Evolutionary conservation across 2,329 filamentous ascomycete species (phyloP).

Genomic region (Allantophomopsis cytisporea): DNA sequence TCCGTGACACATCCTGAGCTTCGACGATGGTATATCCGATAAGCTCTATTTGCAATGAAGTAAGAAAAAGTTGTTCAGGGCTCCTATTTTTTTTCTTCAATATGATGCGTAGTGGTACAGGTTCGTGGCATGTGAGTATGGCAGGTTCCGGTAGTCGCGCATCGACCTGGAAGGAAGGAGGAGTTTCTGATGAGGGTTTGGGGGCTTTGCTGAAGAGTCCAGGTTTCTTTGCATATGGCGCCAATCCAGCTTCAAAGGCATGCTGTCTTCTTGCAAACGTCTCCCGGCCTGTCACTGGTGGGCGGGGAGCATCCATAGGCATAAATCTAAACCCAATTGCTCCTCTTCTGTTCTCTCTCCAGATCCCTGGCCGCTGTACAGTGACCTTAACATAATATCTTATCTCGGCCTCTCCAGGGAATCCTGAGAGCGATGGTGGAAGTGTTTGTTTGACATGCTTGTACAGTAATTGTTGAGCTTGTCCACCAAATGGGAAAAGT

Average conservation of each 20-base stretch:
- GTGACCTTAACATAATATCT: slow-evolving; percentile 95
- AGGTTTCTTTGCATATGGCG: slow-evolving; percentile 16
- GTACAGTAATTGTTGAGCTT: slow-evolving; percentile 40
- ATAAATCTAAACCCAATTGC: slow-evolving; percentile 68
- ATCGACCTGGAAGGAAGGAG: slow-evolving; percentile 62
- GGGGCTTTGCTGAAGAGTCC: slow-evolving; percentile 15
- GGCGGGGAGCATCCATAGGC: slow-evolving; percentile 80
- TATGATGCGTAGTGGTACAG: slow-evolving; percentile 68
- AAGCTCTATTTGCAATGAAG: slow-evolving; percentile 69
- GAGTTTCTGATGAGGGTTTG: slow-evolving; percentile 22
- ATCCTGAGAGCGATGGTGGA: slow-evolving; percentile 79
- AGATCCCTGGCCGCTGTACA: slow-evolving; percentile 72
- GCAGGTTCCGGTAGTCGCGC: slow-evolving; percentile 77
- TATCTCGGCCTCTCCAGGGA: slow-evolving; percentile 78
- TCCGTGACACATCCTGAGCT: slow-evolving; percentile 60
- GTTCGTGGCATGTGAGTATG: slow-evolving; percentile 79
- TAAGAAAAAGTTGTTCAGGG: slow-evolving; percentile 58
- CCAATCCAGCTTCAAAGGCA: slow-evolving; percentile 30
- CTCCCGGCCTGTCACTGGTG: slow-evolving; percentile 54
- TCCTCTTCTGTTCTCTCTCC: slow-evolving; percentile 77
- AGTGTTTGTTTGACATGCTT: slow-evolving; percentile 73
- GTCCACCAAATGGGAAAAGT: no score
- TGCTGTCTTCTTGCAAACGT: slow-evolving; percentile 69
- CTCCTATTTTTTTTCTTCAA: slow-evolving; percentile 62
- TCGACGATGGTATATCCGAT: slow-evolving; percentile 68